phyloP scores from a whole-genome alignment of 1,284 basidiomycete species.

The Vanrija sp. region DNA sequence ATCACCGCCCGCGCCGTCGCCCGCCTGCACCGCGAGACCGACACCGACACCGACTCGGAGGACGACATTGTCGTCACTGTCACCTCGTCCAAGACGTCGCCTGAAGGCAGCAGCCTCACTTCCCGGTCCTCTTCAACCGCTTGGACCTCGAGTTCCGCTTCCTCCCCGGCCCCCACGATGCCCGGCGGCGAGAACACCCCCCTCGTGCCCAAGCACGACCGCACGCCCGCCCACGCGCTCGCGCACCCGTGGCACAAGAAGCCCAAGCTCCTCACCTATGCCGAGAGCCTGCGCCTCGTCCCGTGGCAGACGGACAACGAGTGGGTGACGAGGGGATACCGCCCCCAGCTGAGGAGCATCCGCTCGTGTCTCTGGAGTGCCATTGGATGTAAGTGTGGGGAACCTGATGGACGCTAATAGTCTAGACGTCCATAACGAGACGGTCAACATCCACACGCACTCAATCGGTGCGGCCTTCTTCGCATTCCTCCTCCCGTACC shows the following conservation, averaged over 20 bases:
- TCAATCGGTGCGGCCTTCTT: constrained; percentile 71
- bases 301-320: constrained; percentile 62
- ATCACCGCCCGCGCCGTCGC: too few species aligned
- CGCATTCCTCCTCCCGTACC: constrained; percentile 55
- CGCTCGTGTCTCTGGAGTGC: constrained; percentile 64
- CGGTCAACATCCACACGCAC: constrained; percentile 88
- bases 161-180: too few species aligned
- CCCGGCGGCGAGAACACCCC: too few species aligned
- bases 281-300: constrained; percentile 31
- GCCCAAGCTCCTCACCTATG: constrained; percentile 26
- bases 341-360: constrained; percentile 66
- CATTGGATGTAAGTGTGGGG: constrained; percentile 61
- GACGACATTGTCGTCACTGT: too few species aligned
- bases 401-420: background rate
- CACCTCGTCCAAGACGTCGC: too few species aligned
- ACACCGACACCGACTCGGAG: too few species aligned
- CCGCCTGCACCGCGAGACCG: too few species aligned
- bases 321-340: constrained; percentile 67
- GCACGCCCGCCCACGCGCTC: too few species aligned
- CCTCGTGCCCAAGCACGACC: too few species aligned
- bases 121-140: too few species aligned
- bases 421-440: constrained; percentile 78
- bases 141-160: too few species aligned
- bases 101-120: too few species aligned
- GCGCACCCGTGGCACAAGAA: background rate